Evolutionary conservation across 768 basidiomycete genomes (phyloP), one percentile per base, ranked within the genome.

Genomic region (Asterophora parasitica): DNA sequence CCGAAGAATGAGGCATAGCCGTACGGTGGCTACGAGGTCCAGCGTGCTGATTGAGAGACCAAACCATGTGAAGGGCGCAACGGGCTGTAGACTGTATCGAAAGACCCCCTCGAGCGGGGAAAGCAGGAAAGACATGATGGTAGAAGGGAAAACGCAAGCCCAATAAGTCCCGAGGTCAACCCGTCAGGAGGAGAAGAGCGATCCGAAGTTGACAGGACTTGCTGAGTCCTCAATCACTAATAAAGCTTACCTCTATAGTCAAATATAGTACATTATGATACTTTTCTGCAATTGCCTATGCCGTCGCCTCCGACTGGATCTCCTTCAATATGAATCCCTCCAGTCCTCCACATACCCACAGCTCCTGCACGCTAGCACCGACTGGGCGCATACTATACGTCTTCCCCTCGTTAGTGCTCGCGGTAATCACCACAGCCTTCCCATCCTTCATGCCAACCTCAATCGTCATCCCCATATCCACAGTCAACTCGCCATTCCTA

Each of bases 291-390:
- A 27, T 23, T 30, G n/a, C 35, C 39, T 23, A 57, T 37, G 31
- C 37, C 20, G 20, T 38, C 20, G 58, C 55, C 28, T 69, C 65
- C 6, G 62, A 61, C 51, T 71, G 71, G 42, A 90, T 85, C 55
- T 79, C 76, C 65, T 89, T 89, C 58, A 92, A 65, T 42, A 97
- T 89, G 63, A 83, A 96, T 1, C 92, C 92, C 59, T 98, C 95
- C 48, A 98, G 65, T 6, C 94, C 93, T 7, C 91, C 93, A 55
- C 91, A 94, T 11, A 94, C 75, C 96, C 96, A 98, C 35, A 99
- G 71, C 67, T 99, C 95, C 70, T 99, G 96, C 40, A 99, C 95
- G 62, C 93, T 96, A 37, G 82, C 72, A 8, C 96, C 96, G 5
- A 99, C 85, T 8, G 85, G 79, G 31, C 86, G 79, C 12, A 92